Evolutionary conservation across 2,329 filamentous ascomycete genomes (phyloP).

Genomic region (Grosmannia huntii): DNA sequence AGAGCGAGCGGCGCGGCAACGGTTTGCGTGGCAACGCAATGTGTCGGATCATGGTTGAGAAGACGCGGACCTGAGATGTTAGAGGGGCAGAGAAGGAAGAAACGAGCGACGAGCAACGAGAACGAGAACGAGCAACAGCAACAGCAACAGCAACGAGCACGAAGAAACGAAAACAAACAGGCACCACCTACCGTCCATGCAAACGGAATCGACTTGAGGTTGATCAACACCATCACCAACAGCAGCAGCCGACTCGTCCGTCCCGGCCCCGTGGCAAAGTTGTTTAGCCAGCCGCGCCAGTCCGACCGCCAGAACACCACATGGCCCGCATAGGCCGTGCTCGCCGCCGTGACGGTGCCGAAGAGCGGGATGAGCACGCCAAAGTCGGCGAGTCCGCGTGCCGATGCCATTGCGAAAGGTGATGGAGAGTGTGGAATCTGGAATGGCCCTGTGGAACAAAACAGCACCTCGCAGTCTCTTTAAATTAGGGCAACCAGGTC

Average conservation of each 20-base stretch:
- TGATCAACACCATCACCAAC: constrained; percentile 44
- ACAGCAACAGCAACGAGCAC: too few species aligned
- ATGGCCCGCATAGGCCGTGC: constrained; percentile 17
- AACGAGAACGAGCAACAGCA: too few species aligned
- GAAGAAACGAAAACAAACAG: constrained; percentile 8
- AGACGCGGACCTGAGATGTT: constrained; percentile 19
- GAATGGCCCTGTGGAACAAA: not conserved
- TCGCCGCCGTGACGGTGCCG: constrained; percentile 26
- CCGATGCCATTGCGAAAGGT: not conserved
- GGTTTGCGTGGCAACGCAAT: constrained; percentile 13
- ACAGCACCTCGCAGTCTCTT: not conserved
- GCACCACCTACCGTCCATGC: constrained; percentile 63
- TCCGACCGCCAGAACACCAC: constrained; percentile 27
- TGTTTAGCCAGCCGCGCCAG: constrained; percentile 23
- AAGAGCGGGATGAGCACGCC: constrained; percentile 25
- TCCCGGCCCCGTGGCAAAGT: constrained; percentile 42
- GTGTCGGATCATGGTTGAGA: constrained; percentile 22
- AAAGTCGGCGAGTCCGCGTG: not conserved
- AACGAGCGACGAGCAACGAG: too few species aligned
- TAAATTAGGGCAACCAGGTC: not conserved
- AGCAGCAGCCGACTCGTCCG: constrained; percentile 38
- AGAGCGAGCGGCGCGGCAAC: constrained; percentile 19
- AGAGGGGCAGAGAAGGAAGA: not conserved
- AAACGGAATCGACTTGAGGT: constrained; percentile 63
- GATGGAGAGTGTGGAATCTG: not conserved